Evolutionary conservation across 768 basidiomycete species (phyloP).

Genomic region (Phallus indusiatus): DNA sequence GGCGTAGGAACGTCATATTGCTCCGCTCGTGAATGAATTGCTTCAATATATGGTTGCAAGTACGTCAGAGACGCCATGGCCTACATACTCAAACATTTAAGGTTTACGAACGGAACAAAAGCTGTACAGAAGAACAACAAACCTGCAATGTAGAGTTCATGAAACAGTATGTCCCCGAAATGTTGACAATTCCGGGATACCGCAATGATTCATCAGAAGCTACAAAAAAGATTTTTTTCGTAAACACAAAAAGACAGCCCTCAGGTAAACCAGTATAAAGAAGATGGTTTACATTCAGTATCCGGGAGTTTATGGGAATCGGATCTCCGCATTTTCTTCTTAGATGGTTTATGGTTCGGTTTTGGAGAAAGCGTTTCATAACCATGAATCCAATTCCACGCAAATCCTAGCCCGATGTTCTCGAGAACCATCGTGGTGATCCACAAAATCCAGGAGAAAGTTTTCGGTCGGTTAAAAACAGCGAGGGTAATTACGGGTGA

Average conservation of each 20-base stretch:
- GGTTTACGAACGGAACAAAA: not conserved
- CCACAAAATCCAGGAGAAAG: not conserved
- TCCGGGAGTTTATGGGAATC: slow-evolving; percentile 41
- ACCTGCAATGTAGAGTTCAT: slow-evolving; percentile 95
- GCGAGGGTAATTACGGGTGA: not conserved
- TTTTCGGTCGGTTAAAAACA: not conserved
- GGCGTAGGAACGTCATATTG: slow-evolving; percentile 76
- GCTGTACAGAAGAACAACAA: slow-evolving; percentile 14
- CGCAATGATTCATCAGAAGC: slow-evolving; percentile 20
- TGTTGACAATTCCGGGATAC: slow-evolving; percentile 87
- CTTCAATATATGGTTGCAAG: slow-evolving; percentile 70
- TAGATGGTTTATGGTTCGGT: slow-evolving; percentile 17
- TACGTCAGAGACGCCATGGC: slow-evolving; percentile 83
- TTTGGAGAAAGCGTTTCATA: slow-evolving; percentile 18
- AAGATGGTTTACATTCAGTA: slow-evolving; percentile 23
- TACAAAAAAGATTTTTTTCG: not conserved
- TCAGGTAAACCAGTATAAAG: slow-evolving; percentile 13
- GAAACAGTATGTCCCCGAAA: slow-evolving; percentile 94
- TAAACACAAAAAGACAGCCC: slow-evolving; percentile 17
- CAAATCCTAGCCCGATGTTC: slow-evolving; percentile 40
- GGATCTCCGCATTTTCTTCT: slow-evolving; percentile 42
- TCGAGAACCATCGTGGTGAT: slow-evolving; percentile 45
- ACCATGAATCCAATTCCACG: slow-evolving; percentile 53
- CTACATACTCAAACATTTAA: slow-evolving; percentile 37
- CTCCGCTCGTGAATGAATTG: slow-evolving; percentile 68